A percentile compares a stretch with the other conserved stretches of the same genome.
Conservation (phyloP, 108 stramenopile genomes). For the Cyclotella sp. region DNA sequence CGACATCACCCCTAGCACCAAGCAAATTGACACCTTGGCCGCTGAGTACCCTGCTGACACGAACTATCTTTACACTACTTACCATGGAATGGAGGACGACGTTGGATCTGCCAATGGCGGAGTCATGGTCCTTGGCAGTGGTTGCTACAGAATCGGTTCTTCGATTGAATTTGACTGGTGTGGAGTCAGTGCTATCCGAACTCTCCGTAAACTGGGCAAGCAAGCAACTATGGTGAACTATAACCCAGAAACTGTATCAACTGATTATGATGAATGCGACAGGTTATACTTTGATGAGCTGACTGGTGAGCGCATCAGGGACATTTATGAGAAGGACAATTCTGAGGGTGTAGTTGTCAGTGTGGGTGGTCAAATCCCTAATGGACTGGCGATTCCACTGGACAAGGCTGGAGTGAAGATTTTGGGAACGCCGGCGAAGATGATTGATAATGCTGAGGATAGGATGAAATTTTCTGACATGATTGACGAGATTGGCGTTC, state of each 20-base stretch:
- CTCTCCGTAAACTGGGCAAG: constrained; percentile 90
- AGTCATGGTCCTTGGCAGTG: constrained; percentile 95
- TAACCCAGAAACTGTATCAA: constrained; percentile 99
- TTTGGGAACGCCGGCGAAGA: constrained; percentile 91
- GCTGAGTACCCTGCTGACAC: constrained; percentile 98
- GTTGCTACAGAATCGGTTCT: constrained; percentile 97
- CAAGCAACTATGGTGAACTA: constrained; percentile 96
- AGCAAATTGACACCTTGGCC: constrained; percentile 99
- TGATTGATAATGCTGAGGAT: constrained; percentile 99
- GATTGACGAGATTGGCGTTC: constrained; percentile 96
- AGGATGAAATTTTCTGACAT: constrained; percentile 95
- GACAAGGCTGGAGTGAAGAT: constrained; percentile 92
- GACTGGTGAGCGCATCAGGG: constrained; percentile 92
- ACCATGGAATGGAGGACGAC: constrained; percentile 94
- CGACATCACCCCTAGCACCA: constrained; percentile 88
- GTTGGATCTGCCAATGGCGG: constrained; percentile 85
- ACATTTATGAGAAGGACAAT: constrained; percentile 94
- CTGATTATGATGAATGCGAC: constrained; percentile 99
- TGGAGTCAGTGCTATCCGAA: constrained; percentile 94
- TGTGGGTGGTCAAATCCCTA: constrained; percentile 97
- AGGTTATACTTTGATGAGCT: constrained; percentile 99
- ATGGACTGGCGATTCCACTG: constrained; percentile 95
- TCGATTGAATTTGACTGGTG: constrained; percentile 99
- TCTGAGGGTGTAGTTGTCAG: constrained; percentile 90
- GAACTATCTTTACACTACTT: constrained; percentile 98